Base-by-base conservation (phyloP, 169 alveolate species). In the Cardiosporidium cionae region DNA sequence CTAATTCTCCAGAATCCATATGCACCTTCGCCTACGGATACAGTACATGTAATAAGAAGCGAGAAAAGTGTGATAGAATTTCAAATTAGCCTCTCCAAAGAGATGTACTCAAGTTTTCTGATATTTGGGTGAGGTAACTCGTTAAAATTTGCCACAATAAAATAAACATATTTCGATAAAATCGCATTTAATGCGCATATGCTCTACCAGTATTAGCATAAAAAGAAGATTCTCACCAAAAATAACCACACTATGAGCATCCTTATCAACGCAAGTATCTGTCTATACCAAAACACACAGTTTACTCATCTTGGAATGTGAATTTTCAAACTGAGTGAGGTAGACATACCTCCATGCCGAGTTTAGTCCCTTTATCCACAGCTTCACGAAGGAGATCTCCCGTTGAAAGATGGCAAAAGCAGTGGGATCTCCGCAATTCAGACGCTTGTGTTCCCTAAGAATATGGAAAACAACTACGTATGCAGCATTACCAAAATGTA, bases 341-440 rank as follows among this genome's bases (percentile, higher is more conserved):
- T 44, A 9, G 25, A 16, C 16, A 9, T 44, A 79, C 85, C 81
- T 76, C 74, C 65, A 74, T 69, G 52, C 98, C 98, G 7, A 90
- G 63, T 32, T 83, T 93, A n/a, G 96, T 87, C 22, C 94, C 96
- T 23, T 71, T 70, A 27, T 89, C 86, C 25, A 94, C 93, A 68
- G 94, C 96, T 52, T 87, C 95, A 65, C 97, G 82, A 52, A 92
- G 87, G 81, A 91, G 82, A 80, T 92, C 98, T 23, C 97, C 97
- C 29, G 98, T 92, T 6, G 96, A 90, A 28, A 92, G 72, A 52
- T 76, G 84, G 76, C 81, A 72, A 32, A 72, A 66, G 80, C 81
- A 63, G 68, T 54, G 67, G 2, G 54, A 32, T 22, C 44, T n/a
- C 67, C 31, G 54, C 54, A 79, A 69, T 7, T 31, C 29, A 25